phyloP scores from a whole-genome alignment of 495 filamentous ascomycete species.

The Trichoderma orchidacearum region DNA sequence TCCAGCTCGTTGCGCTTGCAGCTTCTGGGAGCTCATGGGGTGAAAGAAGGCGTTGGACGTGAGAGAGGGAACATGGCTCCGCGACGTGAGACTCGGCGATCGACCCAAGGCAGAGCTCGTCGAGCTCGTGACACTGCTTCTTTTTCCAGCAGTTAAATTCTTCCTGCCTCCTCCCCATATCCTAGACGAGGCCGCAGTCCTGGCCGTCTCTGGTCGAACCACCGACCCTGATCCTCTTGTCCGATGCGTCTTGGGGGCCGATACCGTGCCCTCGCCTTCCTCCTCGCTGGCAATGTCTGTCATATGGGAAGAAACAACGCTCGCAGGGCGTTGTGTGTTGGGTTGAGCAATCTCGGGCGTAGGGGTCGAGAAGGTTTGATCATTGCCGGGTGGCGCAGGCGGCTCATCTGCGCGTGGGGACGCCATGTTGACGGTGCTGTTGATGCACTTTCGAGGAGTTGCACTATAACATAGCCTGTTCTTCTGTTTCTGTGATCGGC shows the following conservation, averaged over 20 bases:
- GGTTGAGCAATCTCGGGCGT: conserved; percentile 4
- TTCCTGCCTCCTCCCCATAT: conserved; percentile 7
- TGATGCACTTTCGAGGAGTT: not conserved
- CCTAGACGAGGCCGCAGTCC: conserved; percentile 36
- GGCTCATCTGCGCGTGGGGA: conserved; percentile 16
- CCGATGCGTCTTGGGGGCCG: not conserved
- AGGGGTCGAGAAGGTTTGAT: conserved; percentile 26
- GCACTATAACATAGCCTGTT: conserved; percentile 3
- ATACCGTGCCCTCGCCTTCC: conserved; percentile 19
- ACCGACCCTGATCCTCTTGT: conserved; percentile 20
- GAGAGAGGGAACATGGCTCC: conserved; percentile 80
- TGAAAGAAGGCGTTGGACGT: conserved; percentile 85
- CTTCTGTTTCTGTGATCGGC: not conserved
- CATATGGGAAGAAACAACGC: conserved; percentile 74
- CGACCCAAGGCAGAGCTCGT: conserved; percentile 19
- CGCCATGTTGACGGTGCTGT: not conserved
- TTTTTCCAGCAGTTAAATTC: conserved; percentile 7
- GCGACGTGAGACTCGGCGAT: conserved; percentile 21
- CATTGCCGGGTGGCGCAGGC: conserved; percentile 19
- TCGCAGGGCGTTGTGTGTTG: conserved; percentile 28
- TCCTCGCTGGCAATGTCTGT: conserved; percentile 59
- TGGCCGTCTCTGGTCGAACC: conserved; percentile 33
- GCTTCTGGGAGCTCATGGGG: conserved; percentile 90
- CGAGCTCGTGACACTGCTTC: conserved; percentile 47
- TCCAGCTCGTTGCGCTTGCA: conserved; percentile 76